Conservation (phyloP, 2,329 filamentous ascomycete species). For the Zymoseptoria tritici region DNA sequence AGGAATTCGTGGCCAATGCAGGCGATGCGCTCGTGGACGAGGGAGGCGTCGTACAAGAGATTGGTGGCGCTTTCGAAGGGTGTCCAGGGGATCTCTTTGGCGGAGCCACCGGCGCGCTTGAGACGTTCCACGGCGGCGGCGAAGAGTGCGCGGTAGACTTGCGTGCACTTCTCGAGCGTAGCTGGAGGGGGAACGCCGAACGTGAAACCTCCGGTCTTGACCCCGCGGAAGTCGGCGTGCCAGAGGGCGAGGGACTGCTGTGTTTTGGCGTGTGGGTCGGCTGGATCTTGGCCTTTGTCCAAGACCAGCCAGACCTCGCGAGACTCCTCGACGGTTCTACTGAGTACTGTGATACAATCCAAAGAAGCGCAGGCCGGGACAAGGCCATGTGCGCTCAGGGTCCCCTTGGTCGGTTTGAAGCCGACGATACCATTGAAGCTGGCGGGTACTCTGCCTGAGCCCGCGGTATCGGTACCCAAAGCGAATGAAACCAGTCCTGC, state of each 20-base stretch:
- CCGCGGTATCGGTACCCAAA: slow-evolving; percentile 51
- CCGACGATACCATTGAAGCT: slow-evolving; percentile 50
- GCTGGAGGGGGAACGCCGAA: slow-evolving; percentile 43
- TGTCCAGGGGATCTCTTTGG: slow-evolving; percentile 42
- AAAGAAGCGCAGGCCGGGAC: slow-evolving; percentile 51
- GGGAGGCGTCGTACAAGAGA: slow-evolving; percentile 51
- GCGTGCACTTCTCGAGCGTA: slow-evolving; percentile 38
- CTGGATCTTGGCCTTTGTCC: slow-evolving; percentile 40
- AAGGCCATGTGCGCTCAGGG: slow-evolving; percentile 44
- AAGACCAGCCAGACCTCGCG: slow-evolving; percentile 43
- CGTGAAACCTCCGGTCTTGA: slow-evolving; percentile 36
- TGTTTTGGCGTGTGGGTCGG: slow-evolving; percentile 47
- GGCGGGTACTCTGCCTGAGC: slow-evolving; percentile 47
- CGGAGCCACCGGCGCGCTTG: slow-evolving; percentile 35
- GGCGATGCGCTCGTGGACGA: slow-evolving; percentile 50
- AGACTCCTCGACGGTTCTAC: slow-evolving; percentile 43
- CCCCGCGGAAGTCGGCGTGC: slow-evolving; percentile 27
- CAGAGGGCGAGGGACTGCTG: slow-evolving; percentile 28
- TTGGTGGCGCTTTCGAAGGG: slow-evolving; percentile 47
- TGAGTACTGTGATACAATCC: slow-evolving; percentile 51
- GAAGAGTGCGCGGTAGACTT: slow-evolving; percentile 38
- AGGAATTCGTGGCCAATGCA: slow-evolving; percentile 36
- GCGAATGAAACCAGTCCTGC: slow-evolving; percentile 49
- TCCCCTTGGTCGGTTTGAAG: slow-evolving; percentile 44
- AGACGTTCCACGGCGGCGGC: slow-evolving; percentile 35